Evolutionary conservation across 176 grass and related monocot species (phyloP).

Genomic region (Coix lacrymajobi): DNA sequence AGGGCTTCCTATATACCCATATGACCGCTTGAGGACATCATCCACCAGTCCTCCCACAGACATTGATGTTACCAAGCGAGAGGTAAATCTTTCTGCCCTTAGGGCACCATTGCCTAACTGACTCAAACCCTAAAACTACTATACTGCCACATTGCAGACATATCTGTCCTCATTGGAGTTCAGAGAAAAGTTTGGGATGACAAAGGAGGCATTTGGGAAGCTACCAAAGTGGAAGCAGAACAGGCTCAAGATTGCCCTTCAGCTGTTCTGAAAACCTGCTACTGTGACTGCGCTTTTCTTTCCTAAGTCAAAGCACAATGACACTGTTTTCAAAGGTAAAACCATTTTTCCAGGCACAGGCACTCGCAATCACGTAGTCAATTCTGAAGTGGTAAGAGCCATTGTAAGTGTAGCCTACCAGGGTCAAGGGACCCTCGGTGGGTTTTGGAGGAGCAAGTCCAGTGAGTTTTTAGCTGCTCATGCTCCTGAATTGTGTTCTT

Average conservation of each 20-base stretch:
- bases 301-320: conserved; percentile 21
- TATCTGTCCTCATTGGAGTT: conserved; percentile 78
- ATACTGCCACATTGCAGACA: conserved; percentile 41
- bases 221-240: conserved; percentile 98
- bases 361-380: not conserved
- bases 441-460: conserved; percentile 42
- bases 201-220: conserved; percentile 87
- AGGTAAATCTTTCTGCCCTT: conserved; percentile 47
- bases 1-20: conserved; percentile 66
- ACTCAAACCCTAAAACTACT: not conserved
- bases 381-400: conserved; percentile 1
- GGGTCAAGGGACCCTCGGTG: conserved; percentile 38
- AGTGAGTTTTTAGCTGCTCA: conserved; percentile 89
- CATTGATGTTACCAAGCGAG: conserved; percentile 75
- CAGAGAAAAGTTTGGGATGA: conserved; percentile 82
- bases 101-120: not conserved
- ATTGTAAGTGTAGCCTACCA: conserved; percentile 17
- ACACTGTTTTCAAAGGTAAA: conserved; percentile 8
- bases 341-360: not conserved
- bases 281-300: not conserved
- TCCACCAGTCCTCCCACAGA: conserved; percentile 61
- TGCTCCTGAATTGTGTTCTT: conserved; percentile 47
- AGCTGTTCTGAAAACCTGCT: conserved; percentile 66
- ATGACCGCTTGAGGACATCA: conserved; percentile 69
- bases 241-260: conserved; percentile 90